Evolutionary conservation across 2,329 filamentous ascomycete species (phyloP).

Genomic region (Penicillium sp.): DNA sequence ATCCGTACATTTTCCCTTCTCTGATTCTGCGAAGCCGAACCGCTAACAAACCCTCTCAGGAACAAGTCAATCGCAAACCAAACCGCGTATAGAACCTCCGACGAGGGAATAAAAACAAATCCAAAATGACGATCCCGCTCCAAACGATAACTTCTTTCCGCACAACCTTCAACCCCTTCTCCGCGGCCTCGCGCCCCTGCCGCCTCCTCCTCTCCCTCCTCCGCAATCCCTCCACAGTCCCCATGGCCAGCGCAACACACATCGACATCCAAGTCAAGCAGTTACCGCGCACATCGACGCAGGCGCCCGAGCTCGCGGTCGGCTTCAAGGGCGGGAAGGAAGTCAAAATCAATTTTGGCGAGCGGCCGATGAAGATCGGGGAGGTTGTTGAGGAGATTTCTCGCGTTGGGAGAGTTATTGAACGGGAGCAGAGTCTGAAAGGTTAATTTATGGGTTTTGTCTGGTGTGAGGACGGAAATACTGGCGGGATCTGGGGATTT

Average conservation of each 20-base stretch:
- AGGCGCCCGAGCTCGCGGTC: slow-evolving; percentile 71
- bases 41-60: neutral
- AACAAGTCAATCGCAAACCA: neutral
- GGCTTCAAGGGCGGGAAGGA: slow-evolving; percentile 98
- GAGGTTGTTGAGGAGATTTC: slow-evolving; percentile 88
- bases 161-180: slow-evolving; percentile 93
- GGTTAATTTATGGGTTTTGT: slow-evolving; percentile 37
- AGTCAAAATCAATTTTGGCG: slow-evolving; percentile 79
- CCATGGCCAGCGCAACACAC: slow-evolving; percentile 73
- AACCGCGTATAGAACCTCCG: slow-evolving; percentile 1
- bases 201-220: slow-evolving; percentile 86
- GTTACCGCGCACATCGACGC: slow-evolving; percentile 70
- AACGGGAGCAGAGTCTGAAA: slow-evolving; percentile 79
- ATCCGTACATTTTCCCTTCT: neutral
- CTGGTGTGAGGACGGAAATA: neutral
- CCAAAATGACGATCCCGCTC: slow-evolving; percentile 44
- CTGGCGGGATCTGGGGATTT: neutral
- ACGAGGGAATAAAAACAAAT: slow-evolving; percentile 3
- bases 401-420: slow-evolving; percentile 80
- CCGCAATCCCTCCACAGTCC: slow-evolving; percentile 78
- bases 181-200: slow-evolving; percentile 75
- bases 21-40: neutral
- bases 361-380: slow-evolving; percentile 79
- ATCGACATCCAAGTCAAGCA: slow-evolving; percentile 81
- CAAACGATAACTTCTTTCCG: slow-evolving; percentile 71